Evolutionary conservation across 2,329 filamentous ascomycete species (phyloP), one percentile per base, ranked within the genome.

Genomic region (Diaporthe helianthi): DNA sequence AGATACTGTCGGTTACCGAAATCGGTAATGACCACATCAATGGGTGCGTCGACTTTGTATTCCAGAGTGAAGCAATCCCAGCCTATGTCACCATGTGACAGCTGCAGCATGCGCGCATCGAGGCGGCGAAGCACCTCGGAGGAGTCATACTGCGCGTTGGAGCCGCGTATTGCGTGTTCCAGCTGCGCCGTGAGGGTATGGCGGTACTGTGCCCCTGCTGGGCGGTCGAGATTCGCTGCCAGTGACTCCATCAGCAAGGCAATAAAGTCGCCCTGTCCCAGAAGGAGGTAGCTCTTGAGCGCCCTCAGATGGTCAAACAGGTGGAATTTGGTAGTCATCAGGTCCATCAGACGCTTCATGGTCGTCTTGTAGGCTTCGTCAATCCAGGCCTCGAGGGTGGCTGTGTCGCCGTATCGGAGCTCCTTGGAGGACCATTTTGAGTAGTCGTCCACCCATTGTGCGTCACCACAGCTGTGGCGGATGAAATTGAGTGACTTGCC

Each of bases 61-160:
- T 99, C 97, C 10, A 99, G 88, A 0, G 96, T 99, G 81, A 99
- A 99, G 77, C 97, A 97, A 77, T 99, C 96, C 96, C 96, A 99
- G 61, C 96, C 96, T 65, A 98, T 98, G 76, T 99, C 96, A 64
- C 96, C 96, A 75, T 98, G 94, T 10, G 92, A 97, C 7, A 98
- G 87, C 81, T 98, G 95, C 49, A 99, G 86, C 95, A 99, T 98
- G 71, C 97, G 92, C n/a, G 96, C 95, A 80, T 99, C 96, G 4
- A 99, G 87, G 13, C 96, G 89, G 6, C 93, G 90, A 33, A 99
- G 87, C 6, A 99, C 94, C 77, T 99, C 97, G 1, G 93, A 89
- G 4, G 92, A 92, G 79, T 99, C 96, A 77, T 94, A 97, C 79
- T 99, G 97, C 8, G 96, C 97, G 78, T 98, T 99, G 13, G 94